Evolutionary conservation across 169 alveolate genomes (phyloP).

Genomic region (Eimeria zaria): DNA sequence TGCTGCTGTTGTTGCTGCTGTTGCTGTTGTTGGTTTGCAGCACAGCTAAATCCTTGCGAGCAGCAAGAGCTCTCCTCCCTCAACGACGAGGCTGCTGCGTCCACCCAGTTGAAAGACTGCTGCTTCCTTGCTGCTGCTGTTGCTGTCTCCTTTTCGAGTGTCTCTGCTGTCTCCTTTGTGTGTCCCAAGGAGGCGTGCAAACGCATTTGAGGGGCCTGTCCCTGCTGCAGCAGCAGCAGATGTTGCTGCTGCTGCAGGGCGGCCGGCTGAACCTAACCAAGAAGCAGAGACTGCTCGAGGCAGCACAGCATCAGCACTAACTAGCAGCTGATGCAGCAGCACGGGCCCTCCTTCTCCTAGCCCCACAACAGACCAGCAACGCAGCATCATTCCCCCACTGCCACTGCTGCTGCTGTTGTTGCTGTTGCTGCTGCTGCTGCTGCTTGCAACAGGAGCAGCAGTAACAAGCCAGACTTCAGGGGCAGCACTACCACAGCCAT

Average conservation of each 20-base stretch:
- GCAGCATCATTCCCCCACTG: slow-evolving; percentile 7
- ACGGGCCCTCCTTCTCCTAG: slow-evolving; percentile 52
- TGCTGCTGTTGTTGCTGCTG: slow-evolving; percentile 8
- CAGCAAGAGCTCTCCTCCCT: slow-evolving; percentile 41
- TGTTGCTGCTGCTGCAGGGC: slow-evolving; percentile 36
- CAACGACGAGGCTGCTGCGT: slow-evolving; percentile 52
- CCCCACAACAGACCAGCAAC: slow-evolving; percentile 59
- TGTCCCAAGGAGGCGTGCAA: slow-evolving; percentile 32
- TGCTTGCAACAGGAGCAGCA: slow-evolving; percentile 17
- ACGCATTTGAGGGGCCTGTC: slow-evolving; percentile 28
- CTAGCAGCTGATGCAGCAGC: slow-evolving; percentile 65
- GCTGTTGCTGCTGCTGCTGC: slow-evolving; percentile 22
- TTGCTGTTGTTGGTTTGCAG: neutral
- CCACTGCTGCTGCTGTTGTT: neutral
- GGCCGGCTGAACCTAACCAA: neutral
- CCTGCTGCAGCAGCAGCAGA: slow-evolving; percentile 46
- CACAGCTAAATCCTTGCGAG: slow-evolving; percentile 5
- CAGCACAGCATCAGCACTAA: slow-evolving; percentile 15
- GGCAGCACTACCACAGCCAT: slow-evolving; percentile 36
- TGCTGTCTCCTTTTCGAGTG: neutral
- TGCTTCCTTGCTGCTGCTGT: slow-evolving; percentile 2
- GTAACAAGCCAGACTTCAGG: slow-evolving; percentile 53
- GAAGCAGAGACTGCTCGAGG: neutral
- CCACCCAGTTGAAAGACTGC: slow-evolving; percentile 29
- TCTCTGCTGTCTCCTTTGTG: slow-evolving; percentile 10